Base-by-base conservation (phyloP, 2,329 filamentous ascomycete genomes). In the Akanthomyces muscarius region DNA sequence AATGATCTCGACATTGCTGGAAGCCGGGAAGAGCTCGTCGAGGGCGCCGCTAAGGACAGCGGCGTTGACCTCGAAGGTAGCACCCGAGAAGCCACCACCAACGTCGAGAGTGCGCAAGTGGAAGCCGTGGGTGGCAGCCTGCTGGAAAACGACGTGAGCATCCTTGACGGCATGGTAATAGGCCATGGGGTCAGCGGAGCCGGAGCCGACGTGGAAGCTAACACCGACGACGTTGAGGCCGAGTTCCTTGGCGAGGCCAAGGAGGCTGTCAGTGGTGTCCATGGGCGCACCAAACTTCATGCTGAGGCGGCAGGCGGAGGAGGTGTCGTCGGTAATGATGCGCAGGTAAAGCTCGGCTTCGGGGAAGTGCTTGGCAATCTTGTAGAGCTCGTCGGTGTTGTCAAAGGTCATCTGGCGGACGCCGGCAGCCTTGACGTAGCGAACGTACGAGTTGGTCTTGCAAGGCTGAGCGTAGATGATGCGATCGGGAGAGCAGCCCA, bases 381-480 rank as follows among this genome's bases (percentile, higher is more conserved):
- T 99, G 86, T 94, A 92, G 59, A 99, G 86, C 83, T 99, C 95
- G 76, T 99, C 95, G 74, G 90, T 87, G 71, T 99, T 99, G 84
- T 99, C 95, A 74, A 99, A 98, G 2, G 95, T 99, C 94, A 99
- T 98, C 83, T 97, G 91, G 80, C 90, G 94, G 74, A 99, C 95
- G 69, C 89, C 90, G 68, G 88, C 83, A 73, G 87, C 85, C 72
- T 90, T 87, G 67, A 96, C 95, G 73, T 93, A 96, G 73, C 93
- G 92, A 66, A 99, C 84, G 77, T 97, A 98, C 54, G 94, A 97
- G 81, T 95, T 96, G 72, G 95, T 99, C 87, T 99, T 99, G 90
- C 95, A 98, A 62, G 95, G 95, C 80, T 99, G 95, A 56, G 95
- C 95, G 74, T 98, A 99, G 79, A 99, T 97, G 82, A 99, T 96